Percentiles rank a stretch among this genome's conserved stretches.
Evolutionary conservation across 2,329 filamentous ascomycete species (phyloP).

Genomic region (Pseudopyricularia cyperi): DNA sequence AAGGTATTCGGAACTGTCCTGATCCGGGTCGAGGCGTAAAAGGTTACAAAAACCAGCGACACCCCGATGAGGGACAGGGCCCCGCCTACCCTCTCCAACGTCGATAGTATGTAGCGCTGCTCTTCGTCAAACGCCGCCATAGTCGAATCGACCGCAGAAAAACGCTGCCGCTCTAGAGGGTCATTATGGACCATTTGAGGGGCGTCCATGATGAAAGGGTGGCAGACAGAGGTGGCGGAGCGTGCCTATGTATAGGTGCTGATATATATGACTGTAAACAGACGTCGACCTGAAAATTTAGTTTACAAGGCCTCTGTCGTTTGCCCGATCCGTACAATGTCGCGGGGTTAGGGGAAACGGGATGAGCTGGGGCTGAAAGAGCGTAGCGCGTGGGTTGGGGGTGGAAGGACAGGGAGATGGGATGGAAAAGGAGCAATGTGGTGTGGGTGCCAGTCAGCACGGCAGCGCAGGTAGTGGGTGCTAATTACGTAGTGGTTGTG

Average conservation of each 20-base stretch:
- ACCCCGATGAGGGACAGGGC: constrained; percentile 38
- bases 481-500: background rate
- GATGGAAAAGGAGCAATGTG: too few relatives aligned
- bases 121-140: constrained; percentile 13
- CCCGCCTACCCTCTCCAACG: constrained; percentile 40
- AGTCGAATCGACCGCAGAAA: background rate
- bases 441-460: too few relatives aligned
- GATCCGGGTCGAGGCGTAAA: constrained; percentile 33
- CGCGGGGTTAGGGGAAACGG: background rate
- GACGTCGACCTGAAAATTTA: background rate
- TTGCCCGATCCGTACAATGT: background rate
- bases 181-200: background rate
- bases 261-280: background rate
- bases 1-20: constrained; percentile 49
- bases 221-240: too few relatives aligned
- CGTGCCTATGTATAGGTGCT: too few relatives aligned
- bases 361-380: background rate
- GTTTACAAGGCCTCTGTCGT: background rate
- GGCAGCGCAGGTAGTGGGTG: background rate
- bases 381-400: too few relatives aligned
- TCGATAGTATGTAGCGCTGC: constrained; percentile 28
- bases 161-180: background rate
- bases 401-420: too few relatives aligned
- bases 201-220: background rate
- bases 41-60: constrained; percentile 37